Conservation (phyloP, 305 asterid species). For the Fraxinus velutina region DNA sequence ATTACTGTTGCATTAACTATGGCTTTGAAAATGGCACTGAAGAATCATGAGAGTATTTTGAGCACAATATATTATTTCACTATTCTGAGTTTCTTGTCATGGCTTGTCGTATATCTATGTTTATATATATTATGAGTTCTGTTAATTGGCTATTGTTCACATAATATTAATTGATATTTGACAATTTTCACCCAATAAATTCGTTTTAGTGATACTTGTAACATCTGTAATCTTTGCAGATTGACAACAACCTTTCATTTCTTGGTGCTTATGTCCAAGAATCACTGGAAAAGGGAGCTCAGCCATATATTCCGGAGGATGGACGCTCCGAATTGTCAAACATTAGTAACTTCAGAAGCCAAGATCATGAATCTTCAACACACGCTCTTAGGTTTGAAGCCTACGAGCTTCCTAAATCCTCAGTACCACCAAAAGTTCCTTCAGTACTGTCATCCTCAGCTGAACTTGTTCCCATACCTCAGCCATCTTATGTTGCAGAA, state of each 20-base stretch:
- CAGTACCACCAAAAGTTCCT: constrained; percentile 44
- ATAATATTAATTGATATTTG: neutral
- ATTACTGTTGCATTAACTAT: neutral
- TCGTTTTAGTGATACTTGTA: constrained; percentile 3
- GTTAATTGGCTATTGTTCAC: constrained; percentile 7
- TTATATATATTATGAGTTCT: neutral
- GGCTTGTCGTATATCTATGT: neutral
- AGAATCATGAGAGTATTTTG: neutral
- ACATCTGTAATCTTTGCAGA: constrained; percentile 38
- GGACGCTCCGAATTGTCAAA: constrained; percentile 57
- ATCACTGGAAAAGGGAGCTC: constrained; percentile 81
- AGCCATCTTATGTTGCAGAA: constrained; percentile 52
- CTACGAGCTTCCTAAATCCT: constrained; percentile 80
- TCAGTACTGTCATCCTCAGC: constrained; percentile 52
- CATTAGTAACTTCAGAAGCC: constrained; percentile 56
- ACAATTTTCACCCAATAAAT: neutral
- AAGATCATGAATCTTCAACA: constrained; percentile 57
- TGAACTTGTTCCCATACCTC: constrained; percentile 76
- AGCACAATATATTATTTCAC: neutral
- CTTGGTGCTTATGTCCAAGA: constrained; percentile 68
- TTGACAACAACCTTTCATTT: constrained; percentile 72
- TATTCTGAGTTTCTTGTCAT: neutral
- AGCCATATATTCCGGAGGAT: constrained; percentile 73
- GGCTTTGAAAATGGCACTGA: neutral
- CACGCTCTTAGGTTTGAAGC: constrained; percentile 93